Percentiles rank a stretch among this genome's conserved stretches.
These are phyloP conservation scores for Scalesia atractyloides DNA, from an alignment of 129 eudicot genomes.

Conservation along the genomic window DNA sequence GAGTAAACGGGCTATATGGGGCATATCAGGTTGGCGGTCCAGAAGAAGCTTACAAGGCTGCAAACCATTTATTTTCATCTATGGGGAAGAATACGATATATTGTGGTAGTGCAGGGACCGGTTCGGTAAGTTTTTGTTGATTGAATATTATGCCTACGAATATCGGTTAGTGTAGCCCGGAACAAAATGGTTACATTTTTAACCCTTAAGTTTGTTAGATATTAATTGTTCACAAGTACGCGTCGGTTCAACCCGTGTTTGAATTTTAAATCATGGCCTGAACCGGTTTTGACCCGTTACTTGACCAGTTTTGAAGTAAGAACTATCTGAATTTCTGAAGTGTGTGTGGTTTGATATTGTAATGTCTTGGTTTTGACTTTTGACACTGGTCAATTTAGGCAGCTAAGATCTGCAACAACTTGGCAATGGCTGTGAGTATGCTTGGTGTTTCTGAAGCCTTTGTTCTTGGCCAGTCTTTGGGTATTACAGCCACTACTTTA, in stretches of 20 bases:
- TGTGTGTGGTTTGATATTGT: neutral
- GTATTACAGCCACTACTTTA: conserved; percentile 65
- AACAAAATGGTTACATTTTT: neutral
- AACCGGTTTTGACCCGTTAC: too few species aligned
- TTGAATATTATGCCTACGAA: neutral
- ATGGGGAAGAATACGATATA: conserved; percentile 87
- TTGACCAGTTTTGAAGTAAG: neutral
- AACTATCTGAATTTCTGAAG: neutral
- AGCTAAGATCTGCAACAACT: conserved; percentile 93
- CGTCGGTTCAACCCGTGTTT: too few species aligned
- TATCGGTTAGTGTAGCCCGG: neutral
- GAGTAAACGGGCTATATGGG: conserved; percentile 2
- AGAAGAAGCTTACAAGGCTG: conserved; percentile 76
- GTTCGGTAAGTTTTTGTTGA: conserved; percentile 63
- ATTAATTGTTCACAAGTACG: too few species aligned
- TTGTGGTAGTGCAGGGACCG: conserved; percentile 94
- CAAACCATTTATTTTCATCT: conserved; percentile 62
- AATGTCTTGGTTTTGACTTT: conserved; percentile 16
- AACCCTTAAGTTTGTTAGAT: neutral
- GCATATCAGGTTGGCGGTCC: conserved; percentile 80
- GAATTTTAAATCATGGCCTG: too few species aligned
- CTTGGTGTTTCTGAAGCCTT: conserved; percentile 90
- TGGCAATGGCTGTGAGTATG: conserved; percentile 94
- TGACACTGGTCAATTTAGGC: conserved; percentile 43
- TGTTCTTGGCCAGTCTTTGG: conserved; percentile 85